A percentile compares a stretch with the other conserved stretches of the same genome.
phyloP scores from a whole-genome alignment of 73 alveolate genomes.

The Diophrys appendiculata region DNA sequence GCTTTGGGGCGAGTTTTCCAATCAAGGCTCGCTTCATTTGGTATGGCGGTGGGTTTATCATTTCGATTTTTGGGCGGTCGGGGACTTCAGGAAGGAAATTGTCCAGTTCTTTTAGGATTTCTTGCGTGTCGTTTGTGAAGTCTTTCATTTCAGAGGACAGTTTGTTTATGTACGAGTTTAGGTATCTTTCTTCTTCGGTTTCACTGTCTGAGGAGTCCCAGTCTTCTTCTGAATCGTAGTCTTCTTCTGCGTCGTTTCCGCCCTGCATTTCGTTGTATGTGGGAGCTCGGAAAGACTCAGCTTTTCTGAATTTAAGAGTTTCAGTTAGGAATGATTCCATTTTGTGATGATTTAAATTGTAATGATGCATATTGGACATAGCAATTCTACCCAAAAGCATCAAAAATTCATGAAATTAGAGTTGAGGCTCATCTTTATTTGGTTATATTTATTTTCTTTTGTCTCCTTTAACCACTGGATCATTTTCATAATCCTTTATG shows the following conservation, averaged over 20 bases:
- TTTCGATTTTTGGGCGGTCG: constrained; percentile 63
- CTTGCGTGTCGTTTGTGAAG: constrained; percentile 49
- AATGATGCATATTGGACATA: constrained; percentile 31
- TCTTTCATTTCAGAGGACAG: not conserved
- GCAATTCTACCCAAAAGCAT: constrained; percentile 64
- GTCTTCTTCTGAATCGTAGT: constrained; percentile 11
- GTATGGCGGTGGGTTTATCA: constrained; percentile 83
- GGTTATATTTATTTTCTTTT: not conserved
- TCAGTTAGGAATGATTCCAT: constrained; percentile 22
- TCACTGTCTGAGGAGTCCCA: not conserved
- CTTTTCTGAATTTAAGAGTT: constrained; percentile 50
- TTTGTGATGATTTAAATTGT: constrained; percentile 11
- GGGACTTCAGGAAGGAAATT: constrained; percentile 79
- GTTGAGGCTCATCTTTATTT: constrained; percentile 54
- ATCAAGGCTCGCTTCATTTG: constrained; percentile 54
- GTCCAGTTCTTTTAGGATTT: constrained; percentile 53
- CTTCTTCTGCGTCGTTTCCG: not conserved
- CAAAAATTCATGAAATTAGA: constrained; percentile 56
- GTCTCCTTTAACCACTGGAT: constrained; percentile 30
- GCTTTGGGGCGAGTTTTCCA: constrained; percentile 66
- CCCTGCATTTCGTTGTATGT: constrained; percentile 17
- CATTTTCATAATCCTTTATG: constrained; percentile 55
- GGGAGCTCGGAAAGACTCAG: constrained; percentile 30
- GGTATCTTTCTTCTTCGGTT: not conserved
- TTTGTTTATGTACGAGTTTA: not conserved